A percentile compares a stretch with the other conserved stretches of the same genome.
Evolutionary conservation across 2,329 filamentous ascomycete species (phyloP).

Genomic region (Pestalotiopsis sp.): DNA sequence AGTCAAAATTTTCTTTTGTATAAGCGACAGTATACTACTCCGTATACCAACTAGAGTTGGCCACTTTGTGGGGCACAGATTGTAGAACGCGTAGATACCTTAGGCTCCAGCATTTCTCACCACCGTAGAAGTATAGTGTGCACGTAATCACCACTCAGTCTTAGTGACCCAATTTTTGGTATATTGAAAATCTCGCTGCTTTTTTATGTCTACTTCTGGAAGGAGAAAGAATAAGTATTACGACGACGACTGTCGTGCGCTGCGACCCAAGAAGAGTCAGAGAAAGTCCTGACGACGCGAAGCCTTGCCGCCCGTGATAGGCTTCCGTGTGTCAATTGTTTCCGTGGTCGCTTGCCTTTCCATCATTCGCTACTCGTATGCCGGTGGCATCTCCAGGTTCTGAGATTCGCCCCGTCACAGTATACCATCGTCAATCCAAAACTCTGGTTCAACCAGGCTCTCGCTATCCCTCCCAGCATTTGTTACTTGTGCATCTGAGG

Average conservation of each 20-base stretch:
- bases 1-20: not conserved
- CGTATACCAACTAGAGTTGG: not conserved
- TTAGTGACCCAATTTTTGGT: not conserved
- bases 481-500: too few species aligned
- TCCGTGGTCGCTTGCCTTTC: not conserved
- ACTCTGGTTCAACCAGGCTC: too few species aligned
- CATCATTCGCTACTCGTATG: too few species aligned
- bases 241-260: not conserved
- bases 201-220: not conserved
- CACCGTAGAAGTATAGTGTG: conserved; percentile 5
- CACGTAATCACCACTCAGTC: not conserved
- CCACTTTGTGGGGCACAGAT: not conserved
- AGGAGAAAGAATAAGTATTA: not conserved
- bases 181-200: not conserved
- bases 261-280: not conserved
- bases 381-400: too few species aligned
- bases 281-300: not conserved
- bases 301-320: not conserved
- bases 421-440: too few species aligned
- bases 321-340: not conserved
- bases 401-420: too few species aligned
- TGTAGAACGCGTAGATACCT: conserved; percentile 8
- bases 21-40: not conserved
- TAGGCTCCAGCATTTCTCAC: conserved; percentile 8
- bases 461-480: too few species aligned